Conservation (phyloP, 108 stramenopile species). For the Phaeodactylum tricornutum region DNA sequence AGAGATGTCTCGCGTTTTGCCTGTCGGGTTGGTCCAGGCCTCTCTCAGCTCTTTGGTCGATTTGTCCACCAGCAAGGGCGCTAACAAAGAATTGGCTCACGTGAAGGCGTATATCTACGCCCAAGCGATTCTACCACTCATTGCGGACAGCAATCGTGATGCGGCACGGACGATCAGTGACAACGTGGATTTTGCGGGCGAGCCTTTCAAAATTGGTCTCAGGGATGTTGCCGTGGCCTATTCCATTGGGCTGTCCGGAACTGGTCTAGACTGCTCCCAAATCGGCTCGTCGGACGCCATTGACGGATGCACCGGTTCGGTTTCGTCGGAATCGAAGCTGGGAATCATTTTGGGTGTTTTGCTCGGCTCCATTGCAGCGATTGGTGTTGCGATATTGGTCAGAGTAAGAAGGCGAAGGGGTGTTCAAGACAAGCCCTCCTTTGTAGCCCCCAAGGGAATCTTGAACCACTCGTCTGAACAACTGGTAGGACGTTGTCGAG, state of each 20-base stretch:
- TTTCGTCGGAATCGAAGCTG: background rate
- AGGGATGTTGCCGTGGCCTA: constrained; percentile 22
- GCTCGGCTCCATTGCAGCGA: background rate
- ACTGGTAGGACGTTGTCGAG: background rate
- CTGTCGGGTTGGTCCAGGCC: constrained; percentile 64
- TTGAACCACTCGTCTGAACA: background rate
- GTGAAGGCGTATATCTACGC: constrained; percentile 34
- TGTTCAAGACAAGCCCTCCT: background rate
- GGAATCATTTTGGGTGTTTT: background rate
- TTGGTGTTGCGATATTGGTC: background rate
- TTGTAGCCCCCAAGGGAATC: background rate
- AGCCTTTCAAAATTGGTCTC: constrained; percentile 13
- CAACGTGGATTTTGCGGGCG: constrained; percentile 19
- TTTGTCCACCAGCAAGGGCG: constrained; percentile 7
- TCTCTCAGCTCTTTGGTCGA: constrained; percentile 23
- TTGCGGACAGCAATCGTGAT: constrained; percentile 27
- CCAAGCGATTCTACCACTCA: constrained; percentile 48
- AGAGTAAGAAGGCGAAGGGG: background rate
- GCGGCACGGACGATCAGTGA: constrained; percentile 29
- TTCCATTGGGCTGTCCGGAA: too few relatives aligned
- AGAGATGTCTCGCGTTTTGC: constrained; percentile 38
- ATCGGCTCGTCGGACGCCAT: background rate
- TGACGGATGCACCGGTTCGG: background rate
- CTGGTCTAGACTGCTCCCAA: background rate
- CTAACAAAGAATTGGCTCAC: constrained; percentile 1